Base-by-base conservation (phyloP, 75 land plant genomes). In the Azolla pinnata region DNA sequence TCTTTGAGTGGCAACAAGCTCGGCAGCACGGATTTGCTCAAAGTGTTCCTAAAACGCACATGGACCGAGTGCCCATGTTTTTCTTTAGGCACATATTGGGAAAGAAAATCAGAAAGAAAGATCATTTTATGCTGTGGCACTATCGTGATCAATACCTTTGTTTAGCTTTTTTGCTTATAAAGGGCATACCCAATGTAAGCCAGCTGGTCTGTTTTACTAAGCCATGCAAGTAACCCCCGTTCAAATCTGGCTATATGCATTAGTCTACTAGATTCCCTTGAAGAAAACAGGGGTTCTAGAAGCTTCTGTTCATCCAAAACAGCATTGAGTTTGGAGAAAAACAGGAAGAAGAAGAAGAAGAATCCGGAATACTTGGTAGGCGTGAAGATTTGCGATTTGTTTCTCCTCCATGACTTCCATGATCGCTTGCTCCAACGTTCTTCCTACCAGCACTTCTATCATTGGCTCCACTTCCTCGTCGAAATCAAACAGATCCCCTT, bases 361-460 rank as follows among this genome's bases (percentile, higher is more conserved):
- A 38, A 8, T 38, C 42, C n/a, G 2, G 21, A 27, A 23, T 34
- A 72, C 75, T 70, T 73, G 75, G 29, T 73, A 71, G 16, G 46
- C 54, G 28, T 68, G 65, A 29, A 73, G 56, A 8, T 61, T 61
- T n/a, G 62, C 75, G 2, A 73, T 59, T 54, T 73, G 70, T 26
- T 65, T 59, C 27, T 73, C 75, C 54, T 73, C 75, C 59, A 44
- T 69, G 1, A 73, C 75, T 33, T 73, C 75, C 75, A 73, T 66
- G 16, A 64, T 38, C 9, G 72, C 63, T 61, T 73, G 75, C 59
- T 73, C 75, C 12, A 73, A 24, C 16, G 65, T 56, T 27, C 70
- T 54, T 10, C 75, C 70, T 0, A 56, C 65, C 17, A 73, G 54
- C 2, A 73, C 71, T 57, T 73, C 75, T 0, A 61, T 58, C 59